Evolutionary conservation across 139 green algal species (phyloP), one percentile per base, ranked within the genome.

Genomic region (Chlorella sp.): DNA sequence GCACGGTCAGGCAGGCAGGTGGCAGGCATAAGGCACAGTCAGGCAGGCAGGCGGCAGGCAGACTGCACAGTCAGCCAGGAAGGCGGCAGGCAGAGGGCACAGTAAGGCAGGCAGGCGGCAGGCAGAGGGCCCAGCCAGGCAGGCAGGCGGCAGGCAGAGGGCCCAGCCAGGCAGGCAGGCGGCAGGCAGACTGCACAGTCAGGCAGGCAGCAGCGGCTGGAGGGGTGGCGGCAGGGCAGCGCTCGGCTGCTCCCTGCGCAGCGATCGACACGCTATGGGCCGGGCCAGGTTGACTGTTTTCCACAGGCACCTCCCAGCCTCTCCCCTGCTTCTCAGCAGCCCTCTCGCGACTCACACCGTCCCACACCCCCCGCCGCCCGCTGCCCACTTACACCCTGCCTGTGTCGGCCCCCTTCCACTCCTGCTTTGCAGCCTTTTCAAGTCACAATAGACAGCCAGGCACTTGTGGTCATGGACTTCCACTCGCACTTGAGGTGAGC

Each of bases 391-490:
- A 39, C 73, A 37, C 15, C 42, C 30, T 36, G 36, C 36, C 15
- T 37, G 14, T 80, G 12, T 40, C 2, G 34, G 14, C 3, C 82
- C 34, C 5, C 48, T 28, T 19, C 34, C 2, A 2, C 18, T 11
- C 26, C 39, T 15, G 16, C 21, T 37, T 39, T 42, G 37, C 83
- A 98, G 92, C 96, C 96, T 19, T 98, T 95, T 83, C 69, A 89
- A 12, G 91, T 98, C 37, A 86, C 92, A 3, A 90, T 97, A 32
- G 69, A 90, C 30, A 21, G 14, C 48, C 85, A 95, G 91, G 94
- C 93, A 48, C 42, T 93, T n/a, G 76, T 95, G 39, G 73, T 95
- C 39, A 95, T 95, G 93, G 95, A 97, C 86, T 93, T 95, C 37
- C 95, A 97, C 83, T 93, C 93, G 0, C 94, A 96, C 90, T 81